phyloP scores from a whole-genome alignment of 176 grass and related monocot species.

The Musa schizocarpa region DNA sequence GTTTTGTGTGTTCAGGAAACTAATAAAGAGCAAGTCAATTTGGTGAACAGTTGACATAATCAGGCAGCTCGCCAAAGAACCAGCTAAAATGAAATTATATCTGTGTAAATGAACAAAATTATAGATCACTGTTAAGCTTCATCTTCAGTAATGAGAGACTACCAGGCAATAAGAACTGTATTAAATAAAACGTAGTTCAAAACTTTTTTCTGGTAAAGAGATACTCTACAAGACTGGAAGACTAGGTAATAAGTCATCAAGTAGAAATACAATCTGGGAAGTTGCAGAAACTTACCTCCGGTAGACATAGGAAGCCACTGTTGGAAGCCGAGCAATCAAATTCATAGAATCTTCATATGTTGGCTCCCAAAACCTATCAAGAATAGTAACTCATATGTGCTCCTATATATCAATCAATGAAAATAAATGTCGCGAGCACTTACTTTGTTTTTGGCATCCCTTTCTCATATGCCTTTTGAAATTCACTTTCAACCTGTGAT shows the following conservation, averaged over 20 bases:
- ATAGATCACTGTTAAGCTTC: neutral
- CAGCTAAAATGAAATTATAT: neutral
- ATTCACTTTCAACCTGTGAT: slow-evolving; percentile 94
- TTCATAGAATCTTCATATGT: slow-evolving; percentile 98
- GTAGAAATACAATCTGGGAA: neutral
- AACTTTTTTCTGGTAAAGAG: too few relatives aligned
- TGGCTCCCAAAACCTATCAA: slow-evolving; percentile 89
- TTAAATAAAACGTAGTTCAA: too few relatives aligned
- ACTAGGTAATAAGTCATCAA: neutral
- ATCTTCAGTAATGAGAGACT: neutral
- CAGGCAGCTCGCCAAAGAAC: neutral
- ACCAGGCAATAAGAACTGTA: too few relatives aligned
- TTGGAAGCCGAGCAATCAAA: slow-evolving; percentile 75
- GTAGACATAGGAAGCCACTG: slow-evolving; percentile 90
- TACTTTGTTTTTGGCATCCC: slow-evolving; percentile 92
- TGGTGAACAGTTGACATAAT: neutral
- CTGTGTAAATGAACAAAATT: neutral
- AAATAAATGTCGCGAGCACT: neutral
- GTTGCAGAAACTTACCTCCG: slow-evolving; percentile 38
- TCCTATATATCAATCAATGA: neutral
- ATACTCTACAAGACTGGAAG: too few relatives aligned
- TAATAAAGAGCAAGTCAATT: neutral
- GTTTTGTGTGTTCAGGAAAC: neutral
- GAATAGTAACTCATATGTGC: slow-evolving; percentile 13
- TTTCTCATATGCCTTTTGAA: slow-evolving; percentile 92